A percentile compares a stretch with the other conserved stretches of the same genome.
These are phyloP conservation scores for Albizia julibrissin DNA, from an alignment of 306 rosid genomes.

Conservation along the genomic window DNA sequence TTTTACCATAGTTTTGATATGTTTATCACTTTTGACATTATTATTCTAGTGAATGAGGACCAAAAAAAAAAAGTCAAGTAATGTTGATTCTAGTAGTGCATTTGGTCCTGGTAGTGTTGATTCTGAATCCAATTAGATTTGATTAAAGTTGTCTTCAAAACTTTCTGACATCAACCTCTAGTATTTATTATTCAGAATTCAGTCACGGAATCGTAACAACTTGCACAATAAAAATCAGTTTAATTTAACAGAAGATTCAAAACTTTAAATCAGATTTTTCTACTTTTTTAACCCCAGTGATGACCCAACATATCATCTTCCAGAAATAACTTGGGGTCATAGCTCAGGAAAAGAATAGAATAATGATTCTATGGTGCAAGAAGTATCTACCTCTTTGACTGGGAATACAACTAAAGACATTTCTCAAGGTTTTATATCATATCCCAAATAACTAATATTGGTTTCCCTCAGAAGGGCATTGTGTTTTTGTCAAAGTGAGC, in stretches of 20 bases:
- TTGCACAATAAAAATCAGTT: slow-evolving; percentile 42
- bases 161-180: slow-evolving; percentile 45
- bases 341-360: slow-evolving; percentile 24
- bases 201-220: slow-evolving; percentile 38
- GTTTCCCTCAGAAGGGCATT: too few species aligned
- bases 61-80: too few species aligned
- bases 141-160: slow-evolving; percentile 47
- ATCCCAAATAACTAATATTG: too few species aligned
- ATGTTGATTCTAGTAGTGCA: slow-evolving; percentile 28
- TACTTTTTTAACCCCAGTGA: too few species aligned
- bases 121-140: slow-evolving; percentile 37
- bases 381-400: slow-evolving; percentile 27
- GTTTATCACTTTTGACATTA: too few species aligned
- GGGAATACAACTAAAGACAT: slow-evolving; percentile 33
- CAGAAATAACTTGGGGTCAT: slow-evolving; percentile 42
- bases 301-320: slow-evolving; percentile 33
- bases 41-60: too few species aligned
- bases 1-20: too few species aligned
- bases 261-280: too few species aligned
- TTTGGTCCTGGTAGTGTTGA: slow-evolving; percentile 48
- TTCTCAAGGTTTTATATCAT: too few species aligned
- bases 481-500: too few species aligned
- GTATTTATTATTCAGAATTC: slow-evolving; percentile 22
- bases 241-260: slow-evolving; percentile 36
- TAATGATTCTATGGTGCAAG: slow-evolving; percentile 19